These are phyloP conservation scores for Aquanectria penicillioides DNA, from an alignment of 2,329 filamentous ascomycete genomes.

Conservation along the genomic window DNA sequence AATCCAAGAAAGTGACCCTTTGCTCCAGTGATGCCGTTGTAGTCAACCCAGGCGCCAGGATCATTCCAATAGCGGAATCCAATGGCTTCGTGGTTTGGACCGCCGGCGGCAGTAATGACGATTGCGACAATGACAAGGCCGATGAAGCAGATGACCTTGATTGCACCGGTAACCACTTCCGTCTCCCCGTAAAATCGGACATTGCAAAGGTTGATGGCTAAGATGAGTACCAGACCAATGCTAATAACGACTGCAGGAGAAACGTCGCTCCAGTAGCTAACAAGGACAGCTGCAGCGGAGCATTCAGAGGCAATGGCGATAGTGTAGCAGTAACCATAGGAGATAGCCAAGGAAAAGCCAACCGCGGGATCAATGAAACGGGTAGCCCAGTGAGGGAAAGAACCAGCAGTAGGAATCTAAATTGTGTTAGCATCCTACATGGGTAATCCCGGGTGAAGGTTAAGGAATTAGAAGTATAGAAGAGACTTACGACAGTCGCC, in stretches of 20 bases:
- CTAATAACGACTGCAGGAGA: constrained; percentile 53
- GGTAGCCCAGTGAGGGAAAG: constrained; percentile 39
- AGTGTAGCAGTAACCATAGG: constrained; percentile 40
- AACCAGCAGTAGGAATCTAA: constrained; percentile 37
- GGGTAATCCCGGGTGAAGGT: too few species aligned
- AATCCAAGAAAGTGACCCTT: constrained; percentile 65
- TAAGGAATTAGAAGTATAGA: accelerated
- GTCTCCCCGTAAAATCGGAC: constrained; percentile 69
- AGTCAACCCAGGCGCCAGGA: constrained; percentile 59
- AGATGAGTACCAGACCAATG: constrained; percentile 63
- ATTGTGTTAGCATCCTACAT: background rate
- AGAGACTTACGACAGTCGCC: constrained; percentile 31
- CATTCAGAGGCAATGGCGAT: constrained; percentile 36
- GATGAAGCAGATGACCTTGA: constrained; percentile 69
- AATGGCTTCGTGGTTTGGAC: constrained; percentile 59
- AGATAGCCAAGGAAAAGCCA: constrained; percentile 36
- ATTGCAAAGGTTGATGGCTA: constrained; percentile 66
- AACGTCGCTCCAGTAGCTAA: constrained; percentile 38
- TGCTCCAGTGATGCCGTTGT: constrained; percentile 52
- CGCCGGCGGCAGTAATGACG: constrained; percentile 66
- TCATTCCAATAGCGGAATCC: constrained; percentile 53
- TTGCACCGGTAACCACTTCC: constrained; percentile 68
- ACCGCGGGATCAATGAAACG: constrained; percentile 39
- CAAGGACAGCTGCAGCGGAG: constrained; percentile 34
- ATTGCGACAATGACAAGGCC: constrained; percentile 66